Percentiles rank a stretch among this genome's conserved stretches.
These are phyloP conservation scores for Fraxinus greggii DNA, from an alignment of 305 asterid species.

Conservation along the genomic window DNA sequence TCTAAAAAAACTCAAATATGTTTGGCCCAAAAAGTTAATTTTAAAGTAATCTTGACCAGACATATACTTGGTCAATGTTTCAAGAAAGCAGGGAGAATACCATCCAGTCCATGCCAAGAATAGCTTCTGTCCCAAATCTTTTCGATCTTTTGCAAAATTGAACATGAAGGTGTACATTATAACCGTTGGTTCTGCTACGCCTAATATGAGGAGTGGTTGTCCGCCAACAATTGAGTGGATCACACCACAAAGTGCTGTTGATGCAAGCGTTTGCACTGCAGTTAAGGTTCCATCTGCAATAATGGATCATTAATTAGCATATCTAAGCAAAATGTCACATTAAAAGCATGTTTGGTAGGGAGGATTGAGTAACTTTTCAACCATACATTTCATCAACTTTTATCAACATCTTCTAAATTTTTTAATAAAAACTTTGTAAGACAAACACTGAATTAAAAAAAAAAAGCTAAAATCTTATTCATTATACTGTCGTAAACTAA, in stretches of 20 bases:
- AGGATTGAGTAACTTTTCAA: neutral
- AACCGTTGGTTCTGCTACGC: slow-evolving; percentile 99
- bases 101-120: slow-evolving; percentile 97
- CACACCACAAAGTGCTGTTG: slow-evolving; percentile 90
- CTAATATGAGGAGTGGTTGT: slow-evolving; percentile 90
- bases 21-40: neutral
- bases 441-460: neutral
- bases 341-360: neutral
- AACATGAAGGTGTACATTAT: slow-evolving; percentile 97
- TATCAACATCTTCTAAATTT: neutral
- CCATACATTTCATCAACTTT: too few relatives aligned
- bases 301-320: slow-evolving; percentile 6
- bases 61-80: slow-evolving; percentile 6
- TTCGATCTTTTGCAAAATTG: slow-evolving; percentile 78
- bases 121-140: slow-evolving; percentile 72
- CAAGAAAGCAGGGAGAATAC: slow-evolving; percentile 36
- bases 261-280: slow-evolving; percentile 94
- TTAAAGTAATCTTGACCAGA: neutral
- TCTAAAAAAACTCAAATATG: neutral
- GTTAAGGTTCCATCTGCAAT: slow-evolving; percentile 79
- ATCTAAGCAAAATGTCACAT: slow-evolving; percentile 12
- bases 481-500: neutral
- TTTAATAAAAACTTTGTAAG: too few relatives aligned
- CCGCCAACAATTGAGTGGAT: slow-evolving; percentile 95
- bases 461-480: neutral